Conservation (phyloP, 805 yeast genomes). For the Spathaspora girioi region DNA sequence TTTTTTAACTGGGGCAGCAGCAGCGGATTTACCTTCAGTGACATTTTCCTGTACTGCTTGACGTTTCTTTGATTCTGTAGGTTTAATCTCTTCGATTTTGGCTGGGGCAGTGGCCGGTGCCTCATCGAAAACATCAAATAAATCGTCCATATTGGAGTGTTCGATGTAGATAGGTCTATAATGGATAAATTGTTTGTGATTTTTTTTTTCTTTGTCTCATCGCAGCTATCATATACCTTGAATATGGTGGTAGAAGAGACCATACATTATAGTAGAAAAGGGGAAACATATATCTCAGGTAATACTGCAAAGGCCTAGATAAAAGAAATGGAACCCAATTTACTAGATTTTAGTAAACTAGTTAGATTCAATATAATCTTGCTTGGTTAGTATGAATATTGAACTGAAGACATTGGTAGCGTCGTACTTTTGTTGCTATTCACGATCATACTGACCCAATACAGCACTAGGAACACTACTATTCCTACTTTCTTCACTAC, state of each 20-base stretch:
- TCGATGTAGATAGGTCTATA: slow-evolving; percentile 2
- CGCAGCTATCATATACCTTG: not conserved
- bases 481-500: slow-evolving; percentile 35
- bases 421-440: too few species aligned
- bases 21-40: slow-evolving; percentile 18
- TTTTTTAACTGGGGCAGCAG: slow-evolving; percentile 15
- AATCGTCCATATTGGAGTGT: slow-evolving; percentile 44
- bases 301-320: too few species aligned
- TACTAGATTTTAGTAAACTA: too few species aligned
- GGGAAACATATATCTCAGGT: not conserved
- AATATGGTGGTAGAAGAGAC: not conserved
- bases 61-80: slow-evolving; percentile 8
- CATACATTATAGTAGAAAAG: not conserved
- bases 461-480: slow-evolving; percentile 53
- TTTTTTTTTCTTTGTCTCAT: not conserved
- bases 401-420: too few species aligned
- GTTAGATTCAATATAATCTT: too few species aligned
- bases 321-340: too few species aligned
- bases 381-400: too few species aligned
- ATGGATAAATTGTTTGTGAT: not conserved
- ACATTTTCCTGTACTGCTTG: slow-evolving; percentile 16
- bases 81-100: slow-evolving; percentile 16
- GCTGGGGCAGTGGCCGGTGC: slow-evolving; percentile 39
- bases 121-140: slow-evolving; percentile 62
- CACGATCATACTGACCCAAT: slow-evolving; percentile 62